phyloP scores from a whole-genome alignment of 345 rosid genomes.

The Diplotaxis tenuifolia region DNA sequence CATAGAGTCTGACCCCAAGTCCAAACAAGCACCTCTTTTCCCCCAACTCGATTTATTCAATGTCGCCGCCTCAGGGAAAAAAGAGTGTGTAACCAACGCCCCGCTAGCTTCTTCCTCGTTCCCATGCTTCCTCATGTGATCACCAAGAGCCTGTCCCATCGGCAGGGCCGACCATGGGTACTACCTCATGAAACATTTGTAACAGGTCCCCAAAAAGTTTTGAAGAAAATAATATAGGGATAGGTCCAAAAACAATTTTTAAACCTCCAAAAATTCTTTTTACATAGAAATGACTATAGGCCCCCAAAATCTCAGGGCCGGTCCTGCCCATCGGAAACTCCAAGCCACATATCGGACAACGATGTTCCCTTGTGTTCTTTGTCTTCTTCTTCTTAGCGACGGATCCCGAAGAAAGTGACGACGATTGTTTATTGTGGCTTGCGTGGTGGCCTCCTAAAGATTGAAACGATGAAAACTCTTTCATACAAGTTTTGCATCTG shows the following conservation, averaged over 20 bases:
- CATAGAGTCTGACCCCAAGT: background rate
- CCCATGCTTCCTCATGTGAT: constrained; percentile 78
- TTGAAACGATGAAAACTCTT: constrained; percentile 67
- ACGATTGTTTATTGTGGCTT: constrained; percentile 59
- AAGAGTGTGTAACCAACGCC: constrained; percentile 32
- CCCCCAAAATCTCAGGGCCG: no score
- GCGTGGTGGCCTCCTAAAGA: constrained; percentile 91
- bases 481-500: constrained; percentile 60
- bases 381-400: constrained; percentile 22
- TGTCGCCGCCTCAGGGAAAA: constrained; percentile 34
- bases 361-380: constrained; percentile 44
- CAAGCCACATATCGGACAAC: constrained; percentile 60
- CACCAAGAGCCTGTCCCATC: constrained; percentile 84
- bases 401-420: background rate
- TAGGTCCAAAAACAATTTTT: no score
- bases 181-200: no score
- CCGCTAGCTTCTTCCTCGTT: constrained; percentile 7
- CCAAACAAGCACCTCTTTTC: constrained; percentile 30
- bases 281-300: no score
- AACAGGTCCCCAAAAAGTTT: no score
- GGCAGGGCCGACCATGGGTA: no score
- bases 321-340: constrained; percentile 81
- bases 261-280: no score
- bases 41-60: constrained; percentile 47
- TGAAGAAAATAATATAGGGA: no score